phyloP scores from a whole-genome alignment of 345 rosid genomes.

The Gossypioides kirkii region DNA sequence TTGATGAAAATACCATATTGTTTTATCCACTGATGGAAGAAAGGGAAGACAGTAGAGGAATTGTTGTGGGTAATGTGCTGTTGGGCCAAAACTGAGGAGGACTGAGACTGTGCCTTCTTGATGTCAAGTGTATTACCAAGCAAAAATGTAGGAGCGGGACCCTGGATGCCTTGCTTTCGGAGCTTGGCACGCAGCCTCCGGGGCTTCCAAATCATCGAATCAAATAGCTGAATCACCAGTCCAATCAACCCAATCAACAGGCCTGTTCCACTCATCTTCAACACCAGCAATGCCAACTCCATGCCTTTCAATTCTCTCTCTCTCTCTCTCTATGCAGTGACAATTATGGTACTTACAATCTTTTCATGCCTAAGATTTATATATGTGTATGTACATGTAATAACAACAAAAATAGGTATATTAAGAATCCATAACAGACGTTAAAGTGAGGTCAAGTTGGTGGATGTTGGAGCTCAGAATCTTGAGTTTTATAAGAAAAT shows the following conservation, averaged over 20 bases:
- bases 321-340: background rate
- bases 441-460: background rate
- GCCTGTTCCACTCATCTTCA: background rate
- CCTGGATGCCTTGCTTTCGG: constrained; percentile 16
- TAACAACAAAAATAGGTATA: background rate
- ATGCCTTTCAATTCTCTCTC: background rate
- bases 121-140: constrained; percentile 41
- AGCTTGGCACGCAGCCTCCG: constrained; percentile 19
- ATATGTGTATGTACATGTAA: background rate
- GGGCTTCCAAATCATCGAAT: constrained; percentile 22
- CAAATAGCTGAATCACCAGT: background rate
- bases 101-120: background rate
- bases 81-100: background rate
- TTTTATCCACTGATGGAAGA: constrained; percentile 29
- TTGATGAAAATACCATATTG: constrained; percentile 21
- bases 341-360: background rate
- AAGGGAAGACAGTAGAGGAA: constrained; percentile 27
- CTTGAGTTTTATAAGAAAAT: background rate
- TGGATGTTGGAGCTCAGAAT: background rate
- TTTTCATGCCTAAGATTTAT: background rate
- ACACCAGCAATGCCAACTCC: background rate
- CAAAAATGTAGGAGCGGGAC: constrained; percentile 29
- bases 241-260: background rate
- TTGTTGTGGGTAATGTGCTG: constrained; percentile 20
- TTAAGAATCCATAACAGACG: background rate